Evolutionary conservation across 768 basidiomycete species (phyloP), one percentile per base, ranked within the genome.

Genomic region (Serendipita sp.): DNA sequence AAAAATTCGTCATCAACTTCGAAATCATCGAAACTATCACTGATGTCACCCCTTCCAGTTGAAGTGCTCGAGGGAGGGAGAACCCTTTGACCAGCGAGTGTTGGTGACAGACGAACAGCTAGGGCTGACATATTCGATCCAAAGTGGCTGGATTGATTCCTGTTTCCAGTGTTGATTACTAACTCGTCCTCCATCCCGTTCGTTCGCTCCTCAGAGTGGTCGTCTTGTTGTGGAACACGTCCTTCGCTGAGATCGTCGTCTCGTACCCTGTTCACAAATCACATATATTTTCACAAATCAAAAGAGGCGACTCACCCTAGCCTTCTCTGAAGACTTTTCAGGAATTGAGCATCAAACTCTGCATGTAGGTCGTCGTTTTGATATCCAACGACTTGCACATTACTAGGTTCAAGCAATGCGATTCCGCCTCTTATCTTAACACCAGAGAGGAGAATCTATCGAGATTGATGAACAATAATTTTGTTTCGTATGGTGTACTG

Each of bases 351-450:
- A 34, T 81, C 79, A 63, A 83, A 85, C 24, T 79, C 69, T 2
- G 68, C 76, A 47, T 92, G 84, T 30, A 84, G 79, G 53, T 90
- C 88, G 34, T 82, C 83, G 4, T 82, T 82, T 64, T 76, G 76
- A 66, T 85, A 78, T 0, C 85, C 87, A 67, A 84, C 77, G 65
- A 88, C 70, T 2, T 74, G 75, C 4, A 89, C 78, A 34, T 81
- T 85, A 4, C 75, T 74, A 0, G 90, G 89, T 69, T 91, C 86
- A 3, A 97, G 82, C 65, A 88, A 85, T 0, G 86, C 86, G 54
- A 86, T 82, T 3, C 89, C 89, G 45, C 81, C 77, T 24, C 85
- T 81, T 34, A 91, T 78, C 30, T 76, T 77, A 3, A 86, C 84
- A 64, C 87, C 80, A 70, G 82, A 85, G 44, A 96, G 75, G 37